These are phyloP conservation scores for Lachnellula occidentalis DNA, from an alignment of 2,329 filamentous ascomycete species.

Conservation along the genomic window DNA sequence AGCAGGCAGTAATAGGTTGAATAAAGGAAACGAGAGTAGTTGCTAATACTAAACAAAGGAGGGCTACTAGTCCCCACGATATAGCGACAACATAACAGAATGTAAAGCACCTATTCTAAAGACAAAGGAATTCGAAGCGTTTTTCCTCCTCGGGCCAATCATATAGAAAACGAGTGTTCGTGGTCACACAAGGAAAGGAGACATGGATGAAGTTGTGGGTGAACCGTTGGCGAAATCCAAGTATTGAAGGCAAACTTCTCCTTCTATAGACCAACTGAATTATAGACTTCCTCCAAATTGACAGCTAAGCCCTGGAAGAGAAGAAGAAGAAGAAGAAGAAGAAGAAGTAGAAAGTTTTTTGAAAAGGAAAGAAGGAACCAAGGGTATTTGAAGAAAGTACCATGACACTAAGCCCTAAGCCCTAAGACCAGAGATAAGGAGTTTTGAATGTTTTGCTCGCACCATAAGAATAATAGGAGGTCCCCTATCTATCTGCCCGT, in stretches of 20 bases:
- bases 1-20: not conserved
- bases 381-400: constrained; percentile 12
- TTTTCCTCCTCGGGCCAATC: not conserved
- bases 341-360: not conserved
- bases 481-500: not conserved
- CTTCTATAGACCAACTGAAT: not conserved
- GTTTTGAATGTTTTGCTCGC: not conserved
- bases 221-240: not conserved
- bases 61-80: not conserved
- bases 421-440: constrained; percentile 20
- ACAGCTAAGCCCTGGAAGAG: not conserved
- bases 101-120: not conserved
- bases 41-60: not conserved
- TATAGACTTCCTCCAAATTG: not conserved
- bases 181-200: not conserved
- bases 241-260: not conserved
- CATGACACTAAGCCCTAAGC: not conserved
- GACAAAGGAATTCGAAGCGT: not conserved
- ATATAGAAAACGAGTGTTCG: not conserved
- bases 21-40: not conserved
- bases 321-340: not conserved
- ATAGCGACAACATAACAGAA: not conserved
- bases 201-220: no score
- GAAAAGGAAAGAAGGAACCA: not conserved
- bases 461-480: constrained; percentile 1